Evolutionary conservation across 257 asterid genomes (phyloP), one percentile per base, ranked within the genome.

Genomic region (Solanum bulbocastanum): DNA sequence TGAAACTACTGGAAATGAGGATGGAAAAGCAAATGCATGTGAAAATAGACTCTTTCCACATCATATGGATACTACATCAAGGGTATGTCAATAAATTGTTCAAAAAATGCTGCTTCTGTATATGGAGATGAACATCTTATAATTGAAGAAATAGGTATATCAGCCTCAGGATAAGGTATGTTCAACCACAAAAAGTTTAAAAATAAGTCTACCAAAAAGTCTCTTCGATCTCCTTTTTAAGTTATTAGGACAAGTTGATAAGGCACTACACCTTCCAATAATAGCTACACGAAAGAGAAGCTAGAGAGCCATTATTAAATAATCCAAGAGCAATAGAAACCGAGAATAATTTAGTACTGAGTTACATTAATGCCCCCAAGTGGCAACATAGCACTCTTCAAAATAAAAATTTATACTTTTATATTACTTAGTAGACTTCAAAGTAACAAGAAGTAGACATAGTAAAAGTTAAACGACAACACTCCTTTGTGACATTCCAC

Each of bases 11-110:
- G 33, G 71, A 71, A 71, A 72, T 56, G 16, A 42, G 75, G 10
- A 44, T 52, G 85, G 65, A 69, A 44, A 56, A 66, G 83, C 68
- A 86, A 46, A 42, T 83, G 84, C 25, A 44, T 22, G 37, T 2
- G 58, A 52, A 69, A 69, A 87, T 20, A 46, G 52, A 83, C 22
- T 44, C 5, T 14, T 3, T 27, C 84, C 73, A 58, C 71, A 37
- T 72, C 87, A 37, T 83, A 83, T 37, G 87, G 79, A 46, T 49
- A 83, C 87, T 30, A 83, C 75, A 39, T 72, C 79, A 72, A 83
- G 69, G 71, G 90, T 39, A 83, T 72, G 87, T 73, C 65, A 79
- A 79, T 39, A 39, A 25, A 27, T 44, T 16, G 25, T 25, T 44
- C 25, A 15, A 36, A 15, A 44, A 33, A 44, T 79, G 36, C 8